Percentiles rank a stretch among this genome's conserved stretches.
These are phyloP conservation scores for Pythium periplocum DNA, from an alignment of 352 stramenopile species.

Conservation along the genomic window DNA sequence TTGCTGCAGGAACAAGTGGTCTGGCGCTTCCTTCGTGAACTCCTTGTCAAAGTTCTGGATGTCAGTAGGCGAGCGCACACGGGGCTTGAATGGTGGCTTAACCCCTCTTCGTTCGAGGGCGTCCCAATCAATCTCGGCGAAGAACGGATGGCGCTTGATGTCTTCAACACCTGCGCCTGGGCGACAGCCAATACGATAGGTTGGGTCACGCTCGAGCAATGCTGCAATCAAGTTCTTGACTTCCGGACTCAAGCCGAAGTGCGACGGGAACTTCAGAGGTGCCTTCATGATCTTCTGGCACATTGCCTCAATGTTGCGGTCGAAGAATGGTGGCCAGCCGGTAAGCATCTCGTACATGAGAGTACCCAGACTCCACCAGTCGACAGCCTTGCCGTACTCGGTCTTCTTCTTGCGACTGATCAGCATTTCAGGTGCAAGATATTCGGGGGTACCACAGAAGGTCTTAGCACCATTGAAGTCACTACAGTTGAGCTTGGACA, in stretches of 20 bases:
- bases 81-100: conserved; percentile 85
- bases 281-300: conserved; percentile 90
- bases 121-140: conserved; percentile 72
- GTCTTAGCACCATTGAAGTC: conserved; percentile 80
- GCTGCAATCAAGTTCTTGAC: conserved; percentile 79
- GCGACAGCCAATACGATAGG: conserved; percentile 67
- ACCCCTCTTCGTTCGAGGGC: conserved; percentile 59
- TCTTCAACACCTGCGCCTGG: conserved; percentile 57
- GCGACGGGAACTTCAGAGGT: conserved; percentile 79
- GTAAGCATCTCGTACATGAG: conserved; percentile 95
- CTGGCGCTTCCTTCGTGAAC: conserved; percentile 81
- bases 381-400: conserved; percentile 89
- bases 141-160: conserved; percentile 82
- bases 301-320: conserved; percentile 90
- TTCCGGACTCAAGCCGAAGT: conserved; percentile 68
- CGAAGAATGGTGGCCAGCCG: conserved; percentile 91
- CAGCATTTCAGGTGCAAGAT: conserved; percentile 87
- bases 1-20: conserved; percentile 70
- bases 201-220: conserved; percentile 65
- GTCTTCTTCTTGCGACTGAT: conserved; percentile 85
- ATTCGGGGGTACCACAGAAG: conserved; percentile 87
- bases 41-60: conserved; percentile 89
- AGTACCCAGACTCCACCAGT: conserved; percentile 93
- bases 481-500: conserved; percentile 86
- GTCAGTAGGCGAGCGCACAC: conserved; percentile 68